Conservation (phyloP, 495 filamentous ascomycete genomes). For the Aspergillus homomorphus region DNA sequence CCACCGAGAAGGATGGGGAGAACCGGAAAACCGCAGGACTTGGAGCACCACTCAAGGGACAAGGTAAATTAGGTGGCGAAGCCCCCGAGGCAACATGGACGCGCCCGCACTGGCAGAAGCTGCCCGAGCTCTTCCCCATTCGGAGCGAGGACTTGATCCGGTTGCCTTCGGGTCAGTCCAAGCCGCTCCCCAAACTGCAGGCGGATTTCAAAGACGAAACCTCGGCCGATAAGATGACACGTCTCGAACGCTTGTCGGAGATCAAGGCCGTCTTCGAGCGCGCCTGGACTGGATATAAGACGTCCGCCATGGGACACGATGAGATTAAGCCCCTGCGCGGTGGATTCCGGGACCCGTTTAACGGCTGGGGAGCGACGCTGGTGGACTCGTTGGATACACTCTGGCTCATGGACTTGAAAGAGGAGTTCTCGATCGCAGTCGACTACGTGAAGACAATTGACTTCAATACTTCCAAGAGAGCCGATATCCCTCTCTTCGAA, state of each 20-base stretch:
- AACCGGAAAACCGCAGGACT: conserved; percentile 5
- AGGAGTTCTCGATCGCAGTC: conserved; percentile 86
- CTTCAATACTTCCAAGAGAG: conserved; percentile 69
- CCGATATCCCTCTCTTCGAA: conserved; percentile 78
- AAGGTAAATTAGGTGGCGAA: conserved; percentile 43
- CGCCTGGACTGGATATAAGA: conserved; percentile 74
- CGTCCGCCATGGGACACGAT: conserved; percentile 74
- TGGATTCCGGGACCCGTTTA: conserved; percentile 70
- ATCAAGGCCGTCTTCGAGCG: conserved; percentile 66
- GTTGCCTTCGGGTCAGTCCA: conserved; percentile 68
- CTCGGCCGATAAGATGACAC: conserved; percentile 54
- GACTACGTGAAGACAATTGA: conserved; percentile 76
- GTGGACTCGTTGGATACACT: conserved; percentile 92
- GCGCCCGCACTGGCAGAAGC: conserved; percentile 65
- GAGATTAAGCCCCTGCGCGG: conserved; percentile 69
- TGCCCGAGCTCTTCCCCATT: conserved; percentile 72
- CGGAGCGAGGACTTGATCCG: conserved; percentile 63
- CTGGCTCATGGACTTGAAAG: conserved; percentile 91
- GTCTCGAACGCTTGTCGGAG: conserved; percentile 58
- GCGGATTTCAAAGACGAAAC: conserved; percentile 64
- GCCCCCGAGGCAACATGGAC: conserved; percentile 32
- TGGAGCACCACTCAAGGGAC: conserved; percentile 33
- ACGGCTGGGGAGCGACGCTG: conserved; percentile 90
- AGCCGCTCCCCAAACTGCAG: conserved; percentile 73
- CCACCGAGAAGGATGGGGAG: conserved; percentile 9